Base-by-base conservation (phyloP, 768 basidiomycete species). In the Erythrobasidium yunnanense region DNA sequence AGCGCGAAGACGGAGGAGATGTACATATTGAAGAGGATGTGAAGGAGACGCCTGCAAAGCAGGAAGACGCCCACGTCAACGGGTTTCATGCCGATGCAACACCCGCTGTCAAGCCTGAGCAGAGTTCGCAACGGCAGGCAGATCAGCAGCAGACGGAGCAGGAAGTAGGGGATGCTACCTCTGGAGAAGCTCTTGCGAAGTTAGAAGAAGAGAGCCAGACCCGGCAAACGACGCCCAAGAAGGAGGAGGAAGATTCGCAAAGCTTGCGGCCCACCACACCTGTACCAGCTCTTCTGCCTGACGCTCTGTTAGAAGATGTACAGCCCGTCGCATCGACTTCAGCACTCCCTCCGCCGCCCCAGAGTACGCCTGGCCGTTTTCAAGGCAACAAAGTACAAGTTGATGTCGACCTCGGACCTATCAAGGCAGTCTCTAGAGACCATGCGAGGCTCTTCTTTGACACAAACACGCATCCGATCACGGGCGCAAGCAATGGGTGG, bases 371-470 rank as follows among this genome's bases (percentile, higher is more conserved):
- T 3, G 54, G 32, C 33, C 54, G 7, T 18, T 22, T 38, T 34
- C 33, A 30, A 13, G 42, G 18, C 25, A 49, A 51, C 25, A 63
- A 52, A 27, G 62, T 62, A 5, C 63, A 65, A 25, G 67, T 68
- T 29, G 73, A 81, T 63, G 78, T 81, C 32, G 95, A 99, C 78
- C 84, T 99, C 7, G 95, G 95, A 6, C 87, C 90, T 2, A 82
- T 96, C 52, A 96, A 96, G 83, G 92, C 89, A 69, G 91, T 99
- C 57, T 96, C 92, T n/a, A 83, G 95, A 23, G 81, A 95, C 18
- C 95, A 99, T 74, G 95, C 95, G 33, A 86, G 84, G 79, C 91
- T 97, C 71, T 89, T 88, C 75, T 95, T 88, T 73, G 89, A 92
- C 79, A 85, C 85, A 86, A 67, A 70, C 8, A 51, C 50, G 2